Base-by-base conservation (phyloP, 768 basidiomycete genomes). In the Serendipita sp. region DNA sequence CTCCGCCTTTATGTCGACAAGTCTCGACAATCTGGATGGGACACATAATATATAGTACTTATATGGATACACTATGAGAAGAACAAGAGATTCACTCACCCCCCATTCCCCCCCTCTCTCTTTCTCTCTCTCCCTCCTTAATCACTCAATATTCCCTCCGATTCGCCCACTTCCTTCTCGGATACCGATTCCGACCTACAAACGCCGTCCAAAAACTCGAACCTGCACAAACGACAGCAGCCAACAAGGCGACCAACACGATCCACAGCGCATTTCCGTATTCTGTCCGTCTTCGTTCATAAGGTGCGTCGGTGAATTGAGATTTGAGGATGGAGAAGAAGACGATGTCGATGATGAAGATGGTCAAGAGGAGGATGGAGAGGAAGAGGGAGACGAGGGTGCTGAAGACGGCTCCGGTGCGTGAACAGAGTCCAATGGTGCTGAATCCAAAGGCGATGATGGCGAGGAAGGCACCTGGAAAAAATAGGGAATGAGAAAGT, bases 401-500 rank as follows among this genome's bases (percentile, higher is more conserved):
- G 56, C 56, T n/a, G 35, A 60, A 60, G 10, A 60, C 56, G 18
- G 56, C 56, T 10, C 56, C 56, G 4, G 56, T 35, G 28, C 56
- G 56, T n/a, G 56, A 60, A 37, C 56, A 60, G 35, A 60, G 56
- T 24, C 56, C 56, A 32, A 60, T 60, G 16, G 35, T 32, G 24
- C 24, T n/a, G 56, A 60, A 60, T 10, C 56, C 56, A 60, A 60
- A 60, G 18, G 56, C n/a, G 16, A 60, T 60, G 56, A 60, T n/a
- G 35, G 28, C 18, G 4, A 60, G 16, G 28, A 60, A 32, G 4
- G 56, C 56, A n/a, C 24, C 56, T 60, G 28, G 16, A 60, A 60
- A n/a, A 2, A 51, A 51, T 18, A 16, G 30, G 7, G n/a, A 51
- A 2, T 8, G n/a, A 18, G 7, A 41, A 41, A 2, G 38, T 1